phyloP scores from a whole-genome alignment of 176 grass and related monocot genomes.

The sorghum (Sorghum bicolor) region DNA sequence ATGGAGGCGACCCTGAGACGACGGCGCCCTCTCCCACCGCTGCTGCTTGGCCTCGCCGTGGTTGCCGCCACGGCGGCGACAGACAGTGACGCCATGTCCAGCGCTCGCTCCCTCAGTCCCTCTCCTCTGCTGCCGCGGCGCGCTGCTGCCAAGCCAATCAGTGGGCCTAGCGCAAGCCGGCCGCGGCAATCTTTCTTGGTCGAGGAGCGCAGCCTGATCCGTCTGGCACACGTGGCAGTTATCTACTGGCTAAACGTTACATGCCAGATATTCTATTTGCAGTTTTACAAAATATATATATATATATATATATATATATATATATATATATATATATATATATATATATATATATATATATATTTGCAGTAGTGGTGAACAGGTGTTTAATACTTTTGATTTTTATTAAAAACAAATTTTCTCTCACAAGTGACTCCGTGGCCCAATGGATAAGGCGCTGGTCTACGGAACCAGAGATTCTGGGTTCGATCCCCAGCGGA shows the following conservation, averaged over 20 bases:
- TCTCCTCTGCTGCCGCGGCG: neutral
- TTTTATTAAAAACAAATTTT: too few species aligned
- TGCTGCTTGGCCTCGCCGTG: neutral
- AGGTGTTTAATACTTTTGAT: too few species aligned
- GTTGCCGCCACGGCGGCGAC: neutral
- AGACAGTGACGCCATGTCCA: conserved; percentile 33
- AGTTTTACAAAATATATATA: too few species aligned
- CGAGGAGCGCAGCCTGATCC: conserved; percentile 10
- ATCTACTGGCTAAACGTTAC: neutral
- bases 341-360: too few species aligned
- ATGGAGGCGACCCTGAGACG: conserved; percentile 27
- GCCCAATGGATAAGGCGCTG: conserved; percentile 99
- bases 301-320: too few species aligned
- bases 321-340: too few species aligned
- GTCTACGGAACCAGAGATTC: conserved; percentile 99
- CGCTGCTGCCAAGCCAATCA: neutral
- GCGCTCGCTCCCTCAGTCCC: neutral
- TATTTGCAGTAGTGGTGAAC: too few species aligned
- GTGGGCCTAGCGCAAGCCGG: neutral
- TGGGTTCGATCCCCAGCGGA: conserved; percentile 97
- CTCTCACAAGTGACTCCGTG: conserved; percentile 46
- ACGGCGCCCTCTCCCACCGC: neutral
- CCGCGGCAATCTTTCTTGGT: neutral
- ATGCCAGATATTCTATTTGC: neutral
- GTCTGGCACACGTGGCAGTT: neutral